Base-by-base conservation (phyloP, 1,139 yeast genomes). In the Pichia terricola region DNA sequence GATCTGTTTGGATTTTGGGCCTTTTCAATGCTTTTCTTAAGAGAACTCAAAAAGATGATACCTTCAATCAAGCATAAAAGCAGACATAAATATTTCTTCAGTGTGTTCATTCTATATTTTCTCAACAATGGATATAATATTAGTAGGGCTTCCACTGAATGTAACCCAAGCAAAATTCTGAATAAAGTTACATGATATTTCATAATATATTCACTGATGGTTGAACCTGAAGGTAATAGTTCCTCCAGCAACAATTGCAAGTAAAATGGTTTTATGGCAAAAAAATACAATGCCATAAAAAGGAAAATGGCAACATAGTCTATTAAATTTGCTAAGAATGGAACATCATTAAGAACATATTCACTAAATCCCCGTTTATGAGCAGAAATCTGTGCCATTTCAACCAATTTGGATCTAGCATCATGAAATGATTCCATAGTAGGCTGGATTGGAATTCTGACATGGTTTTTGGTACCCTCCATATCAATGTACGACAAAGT, bases 321-420 rank as follows among this genome's bases (percentile, higher is more conserved):
- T 2, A 34, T 11, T 4, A 43, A 22, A 6, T 40, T 37, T 7
- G 30, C 27, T 3, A 52, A 46, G 9, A 37, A 33, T 5, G 54
- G 48, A 10, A 70, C 68, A 34, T 67, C 68, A 28, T 69, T 70
- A 48, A 87, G 64, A 53, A 70, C 76, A 45, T 69, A 61, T 46
- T 79, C 79, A 2, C 87, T 75, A 53, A 64, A 75, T 1, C 89
- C 88, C 50, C 83, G 75, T 48, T 75, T 70, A 2, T 58, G 62
- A 11, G 95, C 94, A 6, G 91, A 77, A 40, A 70, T 71, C 53
- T 75, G 73, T 32, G 87, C 84, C 85, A 81, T 76, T n/a, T 74
- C 67, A 32, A 80, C 77, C 45, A 87, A 68, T 50, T 73, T 73
- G 4, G 60, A 68, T 53, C 84, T 73, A 35, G 86, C 71, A 46